Base-by-base conservation (phyloP, 139 green algal genomes). In the Chlorella sp. region DNA sequence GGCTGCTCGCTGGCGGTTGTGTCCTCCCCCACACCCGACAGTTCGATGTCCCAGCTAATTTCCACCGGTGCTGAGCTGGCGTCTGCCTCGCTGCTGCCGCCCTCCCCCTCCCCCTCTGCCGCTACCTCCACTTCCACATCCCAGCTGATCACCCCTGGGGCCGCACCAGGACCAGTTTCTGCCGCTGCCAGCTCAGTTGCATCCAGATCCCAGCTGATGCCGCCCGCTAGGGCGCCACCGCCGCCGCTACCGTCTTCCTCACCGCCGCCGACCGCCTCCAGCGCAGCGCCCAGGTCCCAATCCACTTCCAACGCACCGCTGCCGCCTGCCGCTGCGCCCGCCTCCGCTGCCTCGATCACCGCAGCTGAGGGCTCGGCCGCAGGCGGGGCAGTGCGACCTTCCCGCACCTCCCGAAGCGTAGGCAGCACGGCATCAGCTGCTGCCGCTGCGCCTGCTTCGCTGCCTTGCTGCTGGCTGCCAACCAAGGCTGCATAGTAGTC, bases 1-100 rank as follows among this genome's bases (percentile, higher is more conserved):
- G 44, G 23, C 63, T 39, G 34, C 51, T 80, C 64, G 51, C 51
- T 60, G 51, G 51, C 51, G 15, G 51, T 28, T 38, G 34, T 41
- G 55, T 87, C 85, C 38, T 89, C 86, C 9, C 81, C 91, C 23
- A 60, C 74, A 4, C 57, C 89, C 1, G 71, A 86, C 38, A 94
- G 74, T 72, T 91, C 92, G 23, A 96, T 92, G 55, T 94, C 93
- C 93, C 93, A 96, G 47, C 89, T 86, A 26, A 94, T 87, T 39
- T 71, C 70, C 23, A 47, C 70, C 12, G 26, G 65, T 41, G 36
- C 87, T 28, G 68, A 55, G 60, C 60, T 57, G 76, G 30, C 41
- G 4, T 20, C 63, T 21, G 3, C 36, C 32, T 71, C 85, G 65
- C 17, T 62, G 18, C 28, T 60, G 51, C 51, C 51, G 51, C 51